Evolutionary conservation across 1,284 basidiomycete genomes (phyloP).

Genomic region (Sporisorium graminicola): DNA sequence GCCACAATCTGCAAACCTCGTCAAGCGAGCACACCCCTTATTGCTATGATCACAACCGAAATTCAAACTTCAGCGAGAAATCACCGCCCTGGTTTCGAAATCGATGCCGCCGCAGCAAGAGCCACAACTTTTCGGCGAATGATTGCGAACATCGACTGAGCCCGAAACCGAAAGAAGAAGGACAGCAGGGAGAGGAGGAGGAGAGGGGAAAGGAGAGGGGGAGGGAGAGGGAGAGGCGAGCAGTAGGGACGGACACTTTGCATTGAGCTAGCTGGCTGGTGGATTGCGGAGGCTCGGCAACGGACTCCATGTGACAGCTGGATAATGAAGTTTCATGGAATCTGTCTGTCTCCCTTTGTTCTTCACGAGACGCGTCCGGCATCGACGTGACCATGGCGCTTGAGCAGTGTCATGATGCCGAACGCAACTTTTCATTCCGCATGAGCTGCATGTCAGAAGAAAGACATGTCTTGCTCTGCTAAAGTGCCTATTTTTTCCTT

Average conservation of each 20-base stretch:
- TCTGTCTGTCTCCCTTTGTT: background rate
- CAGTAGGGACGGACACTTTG: background rate
- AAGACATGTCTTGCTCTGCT: conserved; percentile 1
- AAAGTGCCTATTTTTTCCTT: too few relatives aligned
- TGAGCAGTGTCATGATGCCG: background rate
- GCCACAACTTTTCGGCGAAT: background rate
- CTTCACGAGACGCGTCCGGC: background rate
- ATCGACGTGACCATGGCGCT: conserved; percentile 10
- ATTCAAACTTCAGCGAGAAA: too few relatives aligned
- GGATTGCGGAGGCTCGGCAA: conserved; percentile 6
- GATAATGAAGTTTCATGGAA: conserved; percentile 5
- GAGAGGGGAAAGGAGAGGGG: background rate
- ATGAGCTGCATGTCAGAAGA: conserved; percentile 2
- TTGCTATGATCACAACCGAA: conserved; percentile 3
- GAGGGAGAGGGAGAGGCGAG: background rate
- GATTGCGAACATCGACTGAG: background rate
- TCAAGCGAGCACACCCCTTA: conserved; percentile 2
- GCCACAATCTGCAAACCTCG: conserved; percentile 1
- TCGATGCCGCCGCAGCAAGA: background rate
- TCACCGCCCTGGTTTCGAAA: background rate
- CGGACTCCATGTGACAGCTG: conserved; percentile 10
- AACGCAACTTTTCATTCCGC: background rate
- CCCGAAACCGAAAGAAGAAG: background rate
- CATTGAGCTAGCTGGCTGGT: background rate
- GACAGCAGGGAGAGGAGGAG: background rate